A percentile compares a stretch with the other conserved stretches of the same genome.
Conservation (phyloP, 2,329 filamentous ascomycete species). For the Claviceps paspali region DNA sequence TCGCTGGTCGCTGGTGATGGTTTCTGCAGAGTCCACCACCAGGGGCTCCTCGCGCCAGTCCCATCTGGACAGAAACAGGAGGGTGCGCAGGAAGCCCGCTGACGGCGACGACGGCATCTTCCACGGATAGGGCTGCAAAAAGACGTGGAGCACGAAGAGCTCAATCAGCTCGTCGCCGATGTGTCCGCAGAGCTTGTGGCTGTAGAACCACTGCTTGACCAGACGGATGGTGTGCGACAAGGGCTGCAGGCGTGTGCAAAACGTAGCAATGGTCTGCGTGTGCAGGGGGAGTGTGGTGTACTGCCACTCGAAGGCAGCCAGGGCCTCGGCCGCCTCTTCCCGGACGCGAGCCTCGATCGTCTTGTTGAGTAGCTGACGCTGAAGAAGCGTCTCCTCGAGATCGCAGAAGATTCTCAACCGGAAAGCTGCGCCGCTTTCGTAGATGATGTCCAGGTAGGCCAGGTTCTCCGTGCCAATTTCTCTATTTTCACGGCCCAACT, state of each 20-base stretch:
- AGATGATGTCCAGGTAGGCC: constrained; percentile 68
- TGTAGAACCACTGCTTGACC: constrained; percentile 77
- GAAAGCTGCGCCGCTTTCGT: constrained; percentile 58
- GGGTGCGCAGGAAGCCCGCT: constrained; percentile 66
- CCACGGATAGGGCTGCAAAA: constrained; percentile 74
- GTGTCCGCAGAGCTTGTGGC: constrained; percentile 65
- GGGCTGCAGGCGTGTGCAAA: constrained; percentile 65
- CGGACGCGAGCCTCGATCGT: constrained; percentile 47
- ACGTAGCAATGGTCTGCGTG: constrained; percentile 64
- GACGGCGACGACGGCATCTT: constrained; percentile 57
- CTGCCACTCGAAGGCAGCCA: constrained; percentile 54
- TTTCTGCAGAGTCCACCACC: constrained; percentile 53
- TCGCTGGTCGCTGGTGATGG: constrained; percentile 46
- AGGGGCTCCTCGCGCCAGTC: constrained; percentile 80
- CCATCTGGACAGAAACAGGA: constrained; percentile 72
- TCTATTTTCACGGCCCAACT: constrained; percentile 69
- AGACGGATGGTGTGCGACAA: constrained; percentile 73
- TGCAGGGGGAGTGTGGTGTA: constrained; percentile 64
- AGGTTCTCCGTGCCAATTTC: constrained; percentile 55
- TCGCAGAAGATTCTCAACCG: constrained; percentile 82
- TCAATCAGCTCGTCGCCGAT: constrained; percentile 72
- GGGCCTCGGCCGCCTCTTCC: constrained; percentile 52
- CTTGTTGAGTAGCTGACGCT: constrained; percentile 64
- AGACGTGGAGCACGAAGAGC: constrained; percentile 62
- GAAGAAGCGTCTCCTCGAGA: constrained; percentile 65